Evolutionary conservation across 441 rosid species (phyloP).

Genomic region (Arabidopsis lyrata): DNA sequence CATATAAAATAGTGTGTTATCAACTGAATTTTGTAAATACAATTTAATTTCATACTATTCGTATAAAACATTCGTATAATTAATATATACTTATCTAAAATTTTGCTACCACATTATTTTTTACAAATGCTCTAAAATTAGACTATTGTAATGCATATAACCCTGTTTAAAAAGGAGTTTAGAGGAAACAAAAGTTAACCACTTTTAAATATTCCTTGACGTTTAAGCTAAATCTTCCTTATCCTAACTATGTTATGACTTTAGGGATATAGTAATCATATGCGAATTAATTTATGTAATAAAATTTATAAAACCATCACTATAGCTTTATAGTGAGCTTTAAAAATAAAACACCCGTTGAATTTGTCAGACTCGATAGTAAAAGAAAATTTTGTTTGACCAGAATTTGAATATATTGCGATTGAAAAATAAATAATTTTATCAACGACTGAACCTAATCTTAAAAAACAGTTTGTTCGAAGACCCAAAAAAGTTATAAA

Average conservation of each 20-base stretch:
- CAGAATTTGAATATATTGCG: not conserved
- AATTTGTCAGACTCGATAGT: not conserved
- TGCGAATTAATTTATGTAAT: not conserved
- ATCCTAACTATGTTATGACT: not conserved
- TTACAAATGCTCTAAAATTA: not conserved
- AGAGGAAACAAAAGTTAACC: constrained; percentile 16
- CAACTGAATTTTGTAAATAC: not conserved
- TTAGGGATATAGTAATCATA: not conserved
- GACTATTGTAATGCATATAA: not conserved
- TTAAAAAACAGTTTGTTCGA: not conserved
- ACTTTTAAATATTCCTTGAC: constrained; percentile 54
- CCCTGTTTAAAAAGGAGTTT: not conserved
- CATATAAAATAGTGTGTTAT: not conserved
- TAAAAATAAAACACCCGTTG: constrained; percentile 1
- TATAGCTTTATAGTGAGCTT: not conserved
- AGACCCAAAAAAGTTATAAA: not conserved
- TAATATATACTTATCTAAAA: not conserved
- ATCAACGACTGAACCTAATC: not conserved
- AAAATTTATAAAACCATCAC: not conserved
- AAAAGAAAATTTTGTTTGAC: not conserved
- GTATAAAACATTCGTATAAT: not conserved
- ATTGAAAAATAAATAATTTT: not conserved
- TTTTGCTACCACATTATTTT: not conserved
- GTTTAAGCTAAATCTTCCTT: constrained; percentile 53
- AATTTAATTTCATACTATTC: not conserved